Percentiles rank a stretch among this genome's conserved stretches.
These are phyloP conservation scores for Pseudotsuga menziesii DNA, from an alignment of 75 land plant species.

Conservation along the genomic window DNA sequence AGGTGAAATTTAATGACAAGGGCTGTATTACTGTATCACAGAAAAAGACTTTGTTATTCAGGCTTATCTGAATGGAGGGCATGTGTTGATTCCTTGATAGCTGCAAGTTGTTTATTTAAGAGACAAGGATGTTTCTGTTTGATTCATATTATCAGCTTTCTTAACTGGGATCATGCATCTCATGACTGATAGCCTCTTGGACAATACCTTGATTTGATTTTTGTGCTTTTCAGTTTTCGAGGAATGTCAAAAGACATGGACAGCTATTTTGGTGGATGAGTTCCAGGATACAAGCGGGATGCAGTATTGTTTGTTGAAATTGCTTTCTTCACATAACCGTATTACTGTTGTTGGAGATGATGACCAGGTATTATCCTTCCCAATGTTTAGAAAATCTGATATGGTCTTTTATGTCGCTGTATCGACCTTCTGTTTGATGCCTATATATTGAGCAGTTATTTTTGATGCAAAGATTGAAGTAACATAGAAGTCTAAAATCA, in stretches of 20 bases:
- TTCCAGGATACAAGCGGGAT: constrained; percentile 96
- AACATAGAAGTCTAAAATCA: neutral
- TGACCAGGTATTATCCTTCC: constrained; percentile 62
- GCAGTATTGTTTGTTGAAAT: constrained; percentile 69
- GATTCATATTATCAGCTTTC: too few species aligned
- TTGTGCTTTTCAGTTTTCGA: constrained; percentile 38
- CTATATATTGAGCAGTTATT: neutral
- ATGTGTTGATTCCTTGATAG: too few species aligned
- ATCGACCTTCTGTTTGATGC: neutral
- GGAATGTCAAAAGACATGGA: constrained; percentile 77
- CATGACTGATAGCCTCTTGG: too few species aligned
- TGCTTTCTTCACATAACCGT: constrained; percentile 79
- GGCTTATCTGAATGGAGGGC: too few species aligned
- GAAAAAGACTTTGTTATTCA: too few species aligned
- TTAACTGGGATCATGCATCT: too few species aligned
- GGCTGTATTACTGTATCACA: too few species aligned
- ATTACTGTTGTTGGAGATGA: constrained; percentile 97
- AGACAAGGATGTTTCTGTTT: too few species aligned
- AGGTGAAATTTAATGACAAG: too few species aligned
- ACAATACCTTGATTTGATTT: too few species aligned
- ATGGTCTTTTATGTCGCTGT: neutral
- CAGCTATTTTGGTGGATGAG: constrained; percentile 84
- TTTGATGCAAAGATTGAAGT: neutral
- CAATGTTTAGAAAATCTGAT: neutral
- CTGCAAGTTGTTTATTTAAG: too few species aligned